Conservation (phyloP, 495 filamentous ascomycete species). For the Annulohypoxylon nitens region DNA sequence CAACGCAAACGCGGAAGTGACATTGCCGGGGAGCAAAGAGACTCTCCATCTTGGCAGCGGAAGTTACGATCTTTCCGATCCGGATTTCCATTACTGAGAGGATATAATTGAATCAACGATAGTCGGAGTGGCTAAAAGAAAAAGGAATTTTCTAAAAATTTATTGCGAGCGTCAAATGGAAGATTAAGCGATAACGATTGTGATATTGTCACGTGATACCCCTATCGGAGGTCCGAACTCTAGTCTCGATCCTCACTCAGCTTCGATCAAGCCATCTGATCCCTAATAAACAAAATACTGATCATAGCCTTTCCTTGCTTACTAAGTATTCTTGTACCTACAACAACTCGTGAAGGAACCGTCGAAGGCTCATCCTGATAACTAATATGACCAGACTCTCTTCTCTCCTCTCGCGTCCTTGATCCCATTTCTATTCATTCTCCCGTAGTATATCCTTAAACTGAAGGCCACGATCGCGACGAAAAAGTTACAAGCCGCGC, state of each 20-base stretch:
- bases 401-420: slow-evolving; percentile 34
- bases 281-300: background rate
- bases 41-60: slow-evolving; percentile 33
- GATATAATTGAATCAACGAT: background rate
- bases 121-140: background rate
- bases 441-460: slow-evolving; percentile 32
- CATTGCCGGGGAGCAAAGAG: slow-evolving; percentile 31
- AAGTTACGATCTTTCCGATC: slow-evolving; percentile 25
- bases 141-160: background rate
- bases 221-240: background rate
- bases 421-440: slow-evolving; percentile 35
- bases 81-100: slow-evolving; percentile 17
- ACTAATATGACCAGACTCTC: slow-evolving; percentile 41
- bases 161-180: background rate
- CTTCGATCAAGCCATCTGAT: background rate
- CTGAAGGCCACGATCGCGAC: slow-evolving; percentile 35
- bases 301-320: background rate
- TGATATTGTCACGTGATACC: background rate
- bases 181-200: background rate
- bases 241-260: background rate
- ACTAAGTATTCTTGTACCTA: background rate
- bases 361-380: background rate
- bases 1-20: slow-evolving; percentile 44
- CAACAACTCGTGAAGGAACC: background rate
- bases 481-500: slow-evolving; percentile 56